These are phyloP conservation scores for Haematococcus lacustris DNA, from an alignment of 139 green algal species.

Conservation along the genomic window DNA sequence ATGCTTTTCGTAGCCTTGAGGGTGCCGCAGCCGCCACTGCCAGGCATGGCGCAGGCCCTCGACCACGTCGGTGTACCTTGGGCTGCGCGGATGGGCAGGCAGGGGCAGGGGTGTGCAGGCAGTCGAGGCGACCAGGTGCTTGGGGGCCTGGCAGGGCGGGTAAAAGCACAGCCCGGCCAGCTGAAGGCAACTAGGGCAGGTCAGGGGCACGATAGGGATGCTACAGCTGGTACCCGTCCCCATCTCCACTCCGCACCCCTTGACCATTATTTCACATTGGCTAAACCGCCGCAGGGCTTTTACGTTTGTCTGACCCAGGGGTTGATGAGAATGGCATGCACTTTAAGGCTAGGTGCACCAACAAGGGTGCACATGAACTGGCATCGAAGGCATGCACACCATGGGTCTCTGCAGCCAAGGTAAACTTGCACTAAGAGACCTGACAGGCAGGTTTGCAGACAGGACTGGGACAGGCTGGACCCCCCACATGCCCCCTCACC, in stretches of 20 bases:
- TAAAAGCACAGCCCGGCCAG: too few species aligned
- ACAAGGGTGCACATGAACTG: background rate
- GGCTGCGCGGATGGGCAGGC: constrained; percentile 4
- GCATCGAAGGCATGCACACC: background rate
- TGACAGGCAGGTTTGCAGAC: background rate
- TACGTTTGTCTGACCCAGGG: too few species aligned
- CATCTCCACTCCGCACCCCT: too few species aligned
- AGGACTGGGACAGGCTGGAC: background rate
- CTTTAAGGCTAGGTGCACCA: background rate
- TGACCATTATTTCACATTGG: too few species aligned
- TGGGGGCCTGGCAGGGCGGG: too few species aligned
- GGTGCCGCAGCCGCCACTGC: constrained; percentile 34
- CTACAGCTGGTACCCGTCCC: too few species aligned
- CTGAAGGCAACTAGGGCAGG: background rate
- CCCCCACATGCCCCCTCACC: background rate
- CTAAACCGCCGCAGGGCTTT: too few species aligned
- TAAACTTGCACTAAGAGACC: background rate
- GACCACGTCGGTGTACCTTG: constrained; percentile 37
- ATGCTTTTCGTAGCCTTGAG: constrained; percentile 41
- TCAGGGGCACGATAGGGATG: too few species aligned
- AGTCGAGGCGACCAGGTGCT: too few species aligned
- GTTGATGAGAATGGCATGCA: background rate
- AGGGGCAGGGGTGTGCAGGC: too few species aligned
- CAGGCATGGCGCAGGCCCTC: constrained; percentile 40
- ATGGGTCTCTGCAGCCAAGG: too few species aligned